Base-by-base conservation (phyloP, 257 asterid genomes). In the Oldenlandia corymbosa region DNA sequence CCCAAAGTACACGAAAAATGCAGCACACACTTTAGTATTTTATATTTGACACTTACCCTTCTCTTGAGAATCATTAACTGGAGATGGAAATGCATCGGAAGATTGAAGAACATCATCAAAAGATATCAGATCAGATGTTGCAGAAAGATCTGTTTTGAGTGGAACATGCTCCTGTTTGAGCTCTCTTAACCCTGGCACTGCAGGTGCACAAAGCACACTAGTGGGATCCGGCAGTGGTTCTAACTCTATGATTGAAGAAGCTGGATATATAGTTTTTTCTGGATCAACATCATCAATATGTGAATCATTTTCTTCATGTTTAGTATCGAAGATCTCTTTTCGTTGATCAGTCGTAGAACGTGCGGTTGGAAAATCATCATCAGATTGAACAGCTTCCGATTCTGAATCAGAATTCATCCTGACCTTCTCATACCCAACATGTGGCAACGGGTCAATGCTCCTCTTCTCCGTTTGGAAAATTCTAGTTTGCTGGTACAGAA, bases 141-240 rank as follows among this genome's bases (percentile, higher is more conserved):
- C 64, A 36, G 58, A 58, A 43, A 47, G 63, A 60, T 62, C 72
- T 70, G 65, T 52, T 45, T 71, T 62, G 42, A 28, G 28, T 21
- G 61, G 80, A 70, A 63, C 66, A 57, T 76, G 75, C 68, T 60
- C 72, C 88, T 82, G 61, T 24, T 51, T 74, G 65, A 75, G 69
- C 60, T 79, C 85, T 67, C 75, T 80, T 41, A 70, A 60, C 46
- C 76, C 85, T 65, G 61, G 80, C 43, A 53, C 81, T 12, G 56
- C 68, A 58, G 80, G 69, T 56, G 66, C 74, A 68, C 58, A 50
- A 56, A 66, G 49, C 31, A 76, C 45, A 68, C 32, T 54, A 42
- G 73, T 58, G 49, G 30, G 74, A 18, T 50, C 72, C 55, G 27
- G 24, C 26, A 68, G 69, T 48, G 65, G 47, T 58, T 77, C 74